These are phyloP conservation scores for Babesia ovata DNA, from an alignment of 169 alveolate genomes.

Conservation along the genomic window DNA sequence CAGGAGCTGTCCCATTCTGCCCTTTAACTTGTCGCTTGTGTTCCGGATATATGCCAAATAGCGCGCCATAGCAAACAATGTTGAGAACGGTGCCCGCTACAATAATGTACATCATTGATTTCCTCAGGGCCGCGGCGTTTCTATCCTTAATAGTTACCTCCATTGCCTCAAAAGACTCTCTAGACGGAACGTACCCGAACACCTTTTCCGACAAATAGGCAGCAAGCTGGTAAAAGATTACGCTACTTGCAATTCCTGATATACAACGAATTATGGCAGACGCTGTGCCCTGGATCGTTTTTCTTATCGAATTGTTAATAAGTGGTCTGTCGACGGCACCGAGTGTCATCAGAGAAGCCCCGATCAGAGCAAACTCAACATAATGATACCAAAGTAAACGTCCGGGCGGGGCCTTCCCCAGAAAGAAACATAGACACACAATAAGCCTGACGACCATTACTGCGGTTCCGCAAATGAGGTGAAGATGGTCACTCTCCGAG, in stretches of 20 bases:
- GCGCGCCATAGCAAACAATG: constrained; percentile 7
- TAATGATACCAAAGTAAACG: constrained; percentile 53
- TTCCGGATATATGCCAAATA: constrained; percentile 26
- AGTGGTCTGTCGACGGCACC: constrained; percentile 88
- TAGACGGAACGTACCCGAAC: no score
- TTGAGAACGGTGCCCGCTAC: constrained; percentile 20
- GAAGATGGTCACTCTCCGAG: constrained; percentile 80
- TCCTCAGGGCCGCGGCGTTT: constrained; percentile 23
- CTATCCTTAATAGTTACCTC: not conserved
- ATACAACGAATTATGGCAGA: not conserved
- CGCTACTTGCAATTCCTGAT: no score
- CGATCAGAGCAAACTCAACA: constrained; percentile 77
- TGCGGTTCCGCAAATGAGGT: constrained; percentile 82
- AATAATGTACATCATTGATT: no score
- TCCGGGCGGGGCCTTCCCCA: constrained; percentile 65
- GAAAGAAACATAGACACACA: constrained; percentile 70
- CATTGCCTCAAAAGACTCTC: not conserved
- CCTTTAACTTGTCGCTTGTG: not conserved
- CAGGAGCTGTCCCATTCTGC: no score
- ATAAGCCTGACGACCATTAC: constrained; percentile 75
- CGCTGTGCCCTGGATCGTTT: not conserved
- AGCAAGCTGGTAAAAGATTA: no score
- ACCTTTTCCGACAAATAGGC: no score
- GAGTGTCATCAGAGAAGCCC: constrained; percentile 87
- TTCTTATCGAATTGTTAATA: constrained; percentile 69